phyloP scores from a whole-genome alignment of 441 rosid species.

The Corymbia citriodora region DNA sequence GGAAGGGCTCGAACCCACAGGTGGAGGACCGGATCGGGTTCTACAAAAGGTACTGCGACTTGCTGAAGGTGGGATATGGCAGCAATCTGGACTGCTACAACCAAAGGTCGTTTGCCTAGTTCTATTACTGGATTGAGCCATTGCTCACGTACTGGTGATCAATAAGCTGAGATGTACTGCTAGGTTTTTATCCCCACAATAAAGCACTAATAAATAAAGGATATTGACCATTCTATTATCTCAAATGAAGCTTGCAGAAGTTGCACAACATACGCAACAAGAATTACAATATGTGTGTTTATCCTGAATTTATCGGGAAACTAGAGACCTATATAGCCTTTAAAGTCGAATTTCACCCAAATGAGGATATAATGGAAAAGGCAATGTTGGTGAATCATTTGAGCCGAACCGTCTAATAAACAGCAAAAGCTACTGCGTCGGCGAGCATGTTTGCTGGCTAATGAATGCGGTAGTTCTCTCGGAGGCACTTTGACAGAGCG shows the following conservation, averaged over 20 bases:
- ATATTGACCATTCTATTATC: background rate
- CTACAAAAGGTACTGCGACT: constrained; percentile 29
- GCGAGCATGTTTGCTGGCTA: background rate
- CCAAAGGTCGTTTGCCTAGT: constrained; percentile 34
- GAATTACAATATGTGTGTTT: background rate
- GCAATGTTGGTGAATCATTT: background rate
- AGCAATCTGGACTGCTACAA: constrained; percentile 24
- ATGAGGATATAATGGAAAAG: background rate
- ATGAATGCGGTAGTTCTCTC: background rate
- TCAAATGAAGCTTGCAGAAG: background rate
- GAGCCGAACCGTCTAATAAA: background rate
- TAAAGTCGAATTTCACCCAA: background rate
- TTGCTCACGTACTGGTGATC: background rate
- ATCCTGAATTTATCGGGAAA: background rate
- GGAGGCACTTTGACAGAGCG: background rate
- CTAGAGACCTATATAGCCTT: background rate
- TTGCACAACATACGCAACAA: background rate
- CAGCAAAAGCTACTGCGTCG: background rate
- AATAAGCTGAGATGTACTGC: background rate
- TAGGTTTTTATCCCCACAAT: background rate
- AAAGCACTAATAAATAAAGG: background rate
- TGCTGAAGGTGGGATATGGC: constrained; percentile 21
- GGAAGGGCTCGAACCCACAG: constrained; percentile 13
- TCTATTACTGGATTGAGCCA: background rate
- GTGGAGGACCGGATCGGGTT: constrained; percentile 26